Percentiles rank a stretch among this genome's conserved stretches.
Conservation (phyloP, 106 monocot genomes). For the Phalaenopsis equestris region DNA sequence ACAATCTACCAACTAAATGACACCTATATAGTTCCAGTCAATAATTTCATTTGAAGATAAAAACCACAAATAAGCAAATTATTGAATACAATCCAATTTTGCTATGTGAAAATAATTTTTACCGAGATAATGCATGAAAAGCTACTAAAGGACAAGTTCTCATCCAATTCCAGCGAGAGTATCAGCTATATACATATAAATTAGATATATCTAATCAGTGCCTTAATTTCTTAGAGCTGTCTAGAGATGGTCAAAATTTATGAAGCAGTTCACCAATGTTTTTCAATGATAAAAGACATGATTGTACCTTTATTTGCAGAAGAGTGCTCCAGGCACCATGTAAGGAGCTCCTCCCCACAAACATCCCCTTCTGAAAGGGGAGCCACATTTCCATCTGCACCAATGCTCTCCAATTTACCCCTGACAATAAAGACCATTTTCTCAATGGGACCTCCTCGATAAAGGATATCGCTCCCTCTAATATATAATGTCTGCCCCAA, state of each 20-base stretch:
- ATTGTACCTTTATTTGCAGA: conserved; percentile 46
- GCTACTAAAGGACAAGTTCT: too few relatives aligned
- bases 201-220: too few relatives aligned
- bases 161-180: too few relatives aligned
- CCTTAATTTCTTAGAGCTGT: too few relatives aligned
- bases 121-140: too few relatives aligned
- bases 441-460: conserved; percentile 55
- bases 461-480: conserved; percentile 55
- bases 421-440: conserved; percentile 92
- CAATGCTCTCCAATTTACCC: conserved; percentile 66
- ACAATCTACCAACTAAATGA: too few relatives aligned
- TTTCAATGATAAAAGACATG: not conserved
- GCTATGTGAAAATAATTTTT: too few relatives aligned
- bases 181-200: too few relatives aligned
- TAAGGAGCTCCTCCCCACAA: conserved; percentile 91
- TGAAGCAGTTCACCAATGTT: not conserved
- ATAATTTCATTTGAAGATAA: too few relatives aligned
- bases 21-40: too few relatives aligned
- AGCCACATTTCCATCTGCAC: conserved; percentile 46
- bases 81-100: too few relatives aligned
- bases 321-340: conserved; percentile 83
- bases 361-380: conserved; percentile 80
- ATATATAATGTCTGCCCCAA: conserved; percentile 73
- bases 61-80: too few relatives aligned
- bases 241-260: not conserved